Evolutionary conservation across 805 yeast species (phyloP).

Genomic region (Jamesozyma spencerorum): DNA sequence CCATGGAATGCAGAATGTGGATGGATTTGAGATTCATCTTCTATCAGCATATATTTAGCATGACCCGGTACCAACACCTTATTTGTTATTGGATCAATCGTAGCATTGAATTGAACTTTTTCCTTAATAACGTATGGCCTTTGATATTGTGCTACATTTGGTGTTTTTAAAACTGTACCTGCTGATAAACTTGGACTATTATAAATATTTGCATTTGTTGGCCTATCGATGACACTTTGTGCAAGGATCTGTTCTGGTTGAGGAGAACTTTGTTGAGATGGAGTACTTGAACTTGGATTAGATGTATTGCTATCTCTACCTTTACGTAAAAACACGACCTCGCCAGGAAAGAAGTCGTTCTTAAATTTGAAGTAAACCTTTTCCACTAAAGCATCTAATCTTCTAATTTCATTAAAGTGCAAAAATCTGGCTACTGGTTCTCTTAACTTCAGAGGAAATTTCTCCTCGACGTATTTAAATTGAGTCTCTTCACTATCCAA

Average conservation of each 20-base stretch:
- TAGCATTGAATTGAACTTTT: constrained; percentile 66
- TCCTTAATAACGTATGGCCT: constrained; percentile 57
- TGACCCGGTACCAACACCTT: constrained; percentile 42
- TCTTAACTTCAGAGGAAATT: constrained; percentile 83
- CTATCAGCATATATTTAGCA: constrained; percentile 62
- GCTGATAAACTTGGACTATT: neutral
- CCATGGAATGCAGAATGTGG: neutral
- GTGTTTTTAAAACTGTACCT: neutral
- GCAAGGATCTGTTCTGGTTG: constrained; percentile 9
- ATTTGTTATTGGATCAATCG: constrained; percentile 27
- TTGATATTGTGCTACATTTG: constrained; percentile 17
- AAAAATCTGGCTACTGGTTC: constrained; percentile 84
- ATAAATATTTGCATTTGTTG: neutral
- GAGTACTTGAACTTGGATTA: constrained; percentile 6
- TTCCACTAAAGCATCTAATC: constrained; percentile 83
- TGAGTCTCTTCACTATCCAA: constrained; percentile 61
- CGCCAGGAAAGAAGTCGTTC: constrained; percentile 86
- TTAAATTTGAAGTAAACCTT: constrained; percentile 71
- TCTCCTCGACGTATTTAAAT: constrained; percentile 56
- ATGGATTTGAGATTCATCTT: constrained; percentile 24
- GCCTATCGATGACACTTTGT: too few species aligned
- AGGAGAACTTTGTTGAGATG: constrained; percentile 16
- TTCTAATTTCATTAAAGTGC: constrained; percentile 70
- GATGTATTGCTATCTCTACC: constrained; percentile 5
- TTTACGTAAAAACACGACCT: constrained; percentile 53